Evolutionary conservation across 2,329 filamentous ascomycete species (phyloP).

Genomic region (Xylaria sp.): DNA sequence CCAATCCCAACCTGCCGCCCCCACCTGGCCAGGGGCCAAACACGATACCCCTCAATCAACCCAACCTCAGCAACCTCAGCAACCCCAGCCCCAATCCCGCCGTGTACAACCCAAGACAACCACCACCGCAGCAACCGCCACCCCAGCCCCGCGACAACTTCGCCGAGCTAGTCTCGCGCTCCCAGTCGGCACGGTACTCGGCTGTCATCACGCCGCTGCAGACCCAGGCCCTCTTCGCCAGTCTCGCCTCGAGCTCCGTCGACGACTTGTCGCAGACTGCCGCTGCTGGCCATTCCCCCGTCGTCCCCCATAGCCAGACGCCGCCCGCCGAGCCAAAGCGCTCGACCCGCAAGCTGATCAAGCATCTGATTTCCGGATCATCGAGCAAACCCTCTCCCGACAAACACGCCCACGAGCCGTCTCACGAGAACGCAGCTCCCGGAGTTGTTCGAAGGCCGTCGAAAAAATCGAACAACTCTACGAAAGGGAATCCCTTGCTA

Average conservation of each 20-base stretch:
- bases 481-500: conserved; percentile 55
- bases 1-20: conserved; percentile 44
- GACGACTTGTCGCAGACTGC: conserved; percentile 53
- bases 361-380: conserved; percentile 61
- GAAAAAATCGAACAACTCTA: conserved; percentile 64
- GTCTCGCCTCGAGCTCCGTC: conserved; percentile 53
- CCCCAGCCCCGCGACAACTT: conserved; percentile 56
- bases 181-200: conserved; percentile 63
- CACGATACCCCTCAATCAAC: conserved; percentile 53
- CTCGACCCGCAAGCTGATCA: conserved; percentile 64
- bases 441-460: conserved; percentile 65
- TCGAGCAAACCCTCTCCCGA: conserved; percentile 48
- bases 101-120: conserved; percentile 25
- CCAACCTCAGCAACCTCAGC: conserved; percentile 50
- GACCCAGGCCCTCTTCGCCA: conserved; percentile 49
- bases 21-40: conserved; percentile 38
- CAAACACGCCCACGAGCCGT: conserved; percentile 46
- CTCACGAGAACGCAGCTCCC: conserved; percentile 59
- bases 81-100: conserved; percentile 39
- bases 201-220: conserved; percentile 49
- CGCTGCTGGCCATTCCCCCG: conserved; percentile 43
- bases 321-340: conserved; percentile 56
- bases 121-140: conserved; percentile 34
- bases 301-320: conserved; percentile 42
- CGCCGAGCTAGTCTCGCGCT: conserved; percentile 59